Conservation (phyloP, 495 filamentous ascomycete species). For the Choiromyces venosus region DNA sequence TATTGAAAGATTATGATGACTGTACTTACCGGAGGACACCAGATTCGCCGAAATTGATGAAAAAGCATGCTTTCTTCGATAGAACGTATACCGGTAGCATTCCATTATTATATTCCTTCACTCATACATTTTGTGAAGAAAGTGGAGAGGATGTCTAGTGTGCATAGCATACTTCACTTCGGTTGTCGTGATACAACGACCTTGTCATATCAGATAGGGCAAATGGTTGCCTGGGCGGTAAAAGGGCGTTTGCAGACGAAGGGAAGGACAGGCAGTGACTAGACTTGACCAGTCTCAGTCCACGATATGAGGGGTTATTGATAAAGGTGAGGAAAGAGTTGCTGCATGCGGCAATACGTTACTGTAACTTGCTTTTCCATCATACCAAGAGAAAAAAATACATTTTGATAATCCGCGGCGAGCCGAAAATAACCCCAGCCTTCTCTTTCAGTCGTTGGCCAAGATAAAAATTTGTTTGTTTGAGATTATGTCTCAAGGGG, state of each 20-base stretch:
- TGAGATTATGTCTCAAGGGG: conserved; percentile 2
- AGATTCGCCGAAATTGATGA: not conserved
- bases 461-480: not conserved
- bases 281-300: not conserved
- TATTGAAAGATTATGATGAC: not conserved
- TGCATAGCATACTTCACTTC: not conserved
- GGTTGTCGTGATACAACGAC: not conserved
- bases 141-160: not conserved
- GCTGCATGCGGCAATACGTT: not conserved
- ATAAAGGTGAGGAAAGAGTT: not conserved
- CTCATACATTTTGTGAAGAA: not conserved
- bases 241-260: not conserved
- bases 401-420: not conserved
- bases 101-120: not conserved
- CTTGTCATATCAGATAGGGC: not conserved
- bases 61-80: not conserved
- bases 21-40: not conserved
- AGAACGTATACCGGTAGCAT: not conserved
- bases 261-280: not conserved
- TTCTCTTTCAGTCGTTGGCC: not conserved
- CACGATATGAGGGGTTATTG: not conserved
- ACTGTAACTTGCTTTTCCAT: not conserved
- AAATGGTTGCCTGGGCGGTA: not conserved
- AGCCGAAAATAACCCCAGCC: not conserved
- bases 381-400: not conserved